A percentile compares a stretch with the other conserved stretches of the same genome.
Conservation (phyloP, 768 basidiomycete genomes). For the Arthromyces matolae region DNA sequence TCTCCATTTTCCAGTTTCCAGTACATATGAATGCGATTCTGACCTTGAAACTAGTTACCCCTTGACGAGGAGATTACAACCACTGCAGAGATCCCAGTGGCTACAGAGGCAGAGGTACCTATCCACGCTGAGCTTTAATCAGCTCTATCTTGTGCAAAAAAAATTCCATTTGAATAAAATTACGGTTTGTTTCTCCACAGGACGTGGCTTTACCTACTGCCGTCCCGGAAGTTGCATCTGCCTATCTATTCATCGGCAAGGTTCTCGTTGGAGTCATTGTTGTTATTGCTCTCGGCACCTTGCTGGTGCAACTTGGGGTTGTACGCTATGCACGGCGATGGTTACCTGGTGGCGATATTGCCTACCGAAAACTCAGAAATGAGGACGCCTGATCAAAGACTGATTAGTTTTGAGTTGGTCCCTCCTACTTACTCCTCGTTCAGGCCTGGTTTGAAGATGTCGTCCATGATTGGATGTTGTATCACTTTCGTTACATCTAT, state of each 20-base stretch:
- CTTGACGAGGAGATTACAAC: constrained; percentile 33
- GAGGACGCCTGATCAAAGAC: too few relatives aligned
- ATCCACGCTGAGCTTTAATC: constrained; percentile 89
- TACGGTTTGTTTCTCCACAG: constrained; percentile 46
- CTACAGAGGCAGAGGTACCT: constrained; percentile 86
- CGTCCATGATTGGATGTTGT: too few relatives aligned
- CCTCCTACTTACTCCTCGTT: too few relatives aligned
- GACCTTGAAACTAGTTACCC: constrained; percentile 37
- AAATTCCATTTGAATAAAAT: constrained; percentile 50
- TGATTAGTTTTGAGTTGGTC: too few relatives aligned
- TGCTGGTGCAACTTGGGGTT: constrained; percentile 53
- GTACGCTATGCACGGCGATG: constrained; percentile 40
- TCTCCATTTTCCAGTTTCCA: not conserved
- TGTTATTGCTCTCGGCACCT: constrained; percentile 39
- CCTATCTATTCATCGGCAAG: constrained; percentile 25
- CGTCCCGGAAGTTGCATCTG: constrained; percentile 12
- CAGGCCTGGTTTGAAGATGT: too few relatives aligned
- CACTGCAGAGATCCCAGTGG: constrained; percentile 49
- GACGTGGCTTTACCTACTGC: constrained; percentile 26
- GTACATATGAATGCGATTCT: constrained; percentile 2
- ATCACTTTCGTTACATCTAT: too few relatives aligned
- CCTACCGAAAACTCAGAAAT: constrained; percentile 42
- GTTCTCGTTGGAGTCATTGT: constrained; percentile 38
- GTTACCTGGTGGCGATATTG: constrained; percentile 31
- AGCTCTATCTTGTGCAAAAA: constrained; percentile 34